Base-by-base conservation (phyloP, 805 yeast genomes). In the Scheffersomyces coipomensis region DNA sequence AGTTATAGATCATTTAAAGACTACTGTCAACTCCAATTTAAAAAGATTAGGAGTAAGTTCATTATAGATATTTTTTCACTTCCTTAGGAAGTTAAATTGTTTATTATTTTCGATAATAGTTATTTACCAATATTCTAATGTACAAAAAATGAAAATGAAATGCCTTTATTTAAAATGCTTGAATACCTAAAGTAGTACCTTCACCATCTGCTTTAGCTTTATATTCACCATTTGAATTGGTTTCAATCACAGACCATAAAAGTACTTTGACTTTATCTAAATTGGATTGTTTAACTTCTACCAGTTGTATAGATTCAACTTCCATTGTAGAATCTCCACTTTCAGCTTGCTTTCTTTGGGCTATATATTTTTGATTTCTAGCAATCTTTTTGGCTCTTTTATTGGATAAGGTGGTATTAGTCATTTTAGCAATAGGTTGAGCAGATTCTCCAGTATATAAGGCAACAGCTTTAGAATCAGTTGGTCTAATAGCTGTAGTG, bases 141-240 rank as follows among this genome's bases (percentile, higher is more conserved):
- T 25, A 25, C 29, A 25, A 9, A 8, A 10, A 10, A 10, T 25
- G 6, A 25, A 25, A 25, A 9, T 5, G 6, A 25, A 25, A 25
- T 10, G 29, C 11, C 9, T 25, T 25, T 21, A 21, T 9, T 9
- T 25, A 67, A 71, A 81, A 59, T 46, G 73, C 61, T 37, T 88
- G 89, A 22, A 83, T 80, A 30, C 96, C 97, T 47, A 89, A 64
- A 10, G 95, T 84, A 24, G 97, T 89, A 42, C 96, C 96, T 55
- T 81, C 79, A 27, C 88, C 86, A 19, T 71, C 61, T 8, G 62
- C 53, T 19, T 67, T 60, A 33, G 72, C 58, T 23, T 68, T 62
- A 43, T 78, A 62, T 15, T 73, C 71, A 24, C 68, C 68, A 27
- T 73, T 60, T 4, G 77, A 68, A 22, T 69, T 64, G 55, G 81